A percentile compares a stretch with the other conserved stretches of the same genome.
Conservation (phyloP, 345 rosid species). For the Gossypium australe region DNA sequence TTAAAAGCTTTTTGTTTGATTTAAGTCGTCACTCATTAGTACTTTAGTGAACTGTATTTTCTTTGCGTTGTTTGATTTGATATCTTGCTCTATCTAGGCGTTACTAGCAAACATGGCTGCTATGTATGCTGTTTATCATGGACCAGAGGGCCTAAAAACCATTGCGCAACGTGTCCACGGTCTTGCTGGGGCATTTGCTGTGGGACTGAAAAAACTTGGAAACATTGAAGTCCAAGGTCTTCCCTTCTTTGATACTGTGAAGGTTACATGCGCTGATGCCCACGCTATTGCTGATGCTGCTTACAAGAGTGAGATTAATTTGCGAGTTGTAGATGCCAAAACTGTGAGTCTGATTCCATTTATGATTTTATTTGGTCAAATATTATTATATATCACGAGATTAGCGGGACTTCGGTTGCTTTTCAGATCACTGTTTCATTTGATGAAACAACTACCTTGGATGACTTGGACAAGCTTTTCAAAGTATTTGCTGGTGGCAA, state of each 20-base stretch:
- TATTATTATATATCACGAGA: not conserved
- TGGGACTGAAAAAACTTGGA: constrained; percentile 90
- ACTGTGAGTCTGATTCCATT: constrained; percentile 50
- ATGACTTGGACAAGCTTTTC: constrained; percentile 83
- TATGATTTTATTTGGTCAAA: constrained; percentile 2
- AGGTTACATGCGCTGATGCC: constrained; percentile 78
- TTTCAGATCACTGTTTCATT: constrained; percentile 85
- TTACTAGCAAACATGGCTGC: constrained; percentile 98
- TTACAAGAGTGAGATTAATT: constrained; percentile 60
- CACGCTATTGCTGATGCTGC: constrained; percentile 77
- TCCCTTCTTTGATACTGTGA: constrained; percentile 94
- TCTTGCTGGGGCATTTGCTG: constrained; percentile 79
- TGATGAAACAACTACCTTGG: constrained; percentile 93
- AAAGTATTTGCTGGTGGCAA: constrained; percentile 71
- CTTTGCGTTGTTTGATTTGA: constrained; percentile 17
- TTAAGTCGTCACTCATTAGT: not conserved
- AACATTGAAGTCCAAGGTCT: constrained; percentile 72
- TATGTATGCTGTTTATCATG: constrained; percentile 96
- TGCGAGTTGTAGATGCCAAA: constrained; percentile 73
- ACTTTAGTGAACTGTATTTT: not conserved
- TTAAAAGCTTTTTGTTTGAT: not conserved
- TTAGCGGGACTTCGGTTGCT: constrained; percentile 18
- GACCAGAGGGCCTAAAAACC: constrained; percentile 82
- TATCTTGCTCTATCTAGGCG: constrained; percentile 48
- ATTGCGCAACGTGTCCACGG: constrained; percentile 90